Percentiles rank a stretch among this genome's conserved stretches.
These are phyloP conservation scores for Microbotryum scabiosae DNA, from an alignment of 1,284 basidiomycete genomes.

Conservation along the genomic window DNA sequence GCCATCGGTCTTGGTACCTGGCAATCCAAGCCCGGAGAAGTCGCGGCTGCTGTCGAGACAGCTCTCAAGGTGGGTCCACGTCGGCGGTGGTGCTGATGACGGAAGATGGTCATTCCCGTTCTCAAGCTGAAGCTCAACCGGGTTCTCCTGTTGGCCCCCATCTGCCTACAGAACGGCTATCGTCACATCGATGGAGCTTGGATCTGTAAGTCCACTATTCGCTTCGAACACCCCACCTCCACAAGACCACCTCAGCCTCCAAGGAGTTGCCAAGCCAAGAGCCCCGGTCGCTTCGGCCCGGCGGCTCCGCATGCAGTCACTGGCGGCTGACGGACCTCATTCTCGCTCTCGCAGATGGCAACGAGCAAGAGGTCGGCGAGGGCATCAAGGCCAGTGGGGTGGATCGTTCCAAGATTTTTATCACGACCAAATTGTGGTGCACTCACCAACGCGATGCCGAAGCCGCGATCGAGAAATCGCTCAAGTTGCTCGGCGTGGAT, in stretches of 20 bases:
- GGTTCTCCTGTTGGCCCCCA: too few relatives aligned
- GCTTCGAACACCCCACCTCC: background rate
- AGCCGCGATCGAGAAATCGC: conserved; percentile 59
- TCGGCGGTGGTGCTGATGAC: too few relatives aligned
- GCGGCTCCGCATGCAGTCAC: background rate
- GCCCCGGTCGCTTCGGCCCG: too few relatives aligned
- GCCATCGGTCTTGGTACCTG: conserved; percentile 11
- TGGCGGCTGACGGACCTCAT: background rate
- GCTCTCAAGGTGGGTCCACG: background rate
- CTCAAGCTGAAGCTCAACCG: too few relatives aligned
- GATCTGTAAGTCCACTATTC: background rate
- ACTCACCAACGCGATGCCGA: conserved; percentile 54
- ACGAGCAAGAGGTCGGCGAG: conserved; percentile 67
- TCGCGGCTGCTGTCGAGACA: conserved; percentile 1
- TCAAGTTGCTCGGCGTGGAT: conserved; percentile 61
- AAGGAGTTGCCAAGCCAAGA: background rate
- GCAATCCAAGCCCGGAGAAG: background rate
- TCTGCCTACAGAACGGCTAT: conserved; percentile 50
- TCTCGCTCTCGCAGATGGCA: conserved; percentile 22
- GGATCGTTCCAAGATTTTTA: conserved; percentile 68
- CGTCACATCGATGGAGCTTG: conserved; percentile 58
- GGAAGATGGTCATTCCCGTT: too few relatives aligned
- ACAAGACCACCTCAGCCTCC: background rate
- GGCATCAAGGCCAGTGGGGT: conserved; percentile 70
- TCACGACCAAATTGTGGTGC: conserved; percentile 57